Percentiles rank a stretch among this genome's conserved stretches.
Conservation (phyloP, 805 yeast genomes). For the Ogataea neopini region DNA sequence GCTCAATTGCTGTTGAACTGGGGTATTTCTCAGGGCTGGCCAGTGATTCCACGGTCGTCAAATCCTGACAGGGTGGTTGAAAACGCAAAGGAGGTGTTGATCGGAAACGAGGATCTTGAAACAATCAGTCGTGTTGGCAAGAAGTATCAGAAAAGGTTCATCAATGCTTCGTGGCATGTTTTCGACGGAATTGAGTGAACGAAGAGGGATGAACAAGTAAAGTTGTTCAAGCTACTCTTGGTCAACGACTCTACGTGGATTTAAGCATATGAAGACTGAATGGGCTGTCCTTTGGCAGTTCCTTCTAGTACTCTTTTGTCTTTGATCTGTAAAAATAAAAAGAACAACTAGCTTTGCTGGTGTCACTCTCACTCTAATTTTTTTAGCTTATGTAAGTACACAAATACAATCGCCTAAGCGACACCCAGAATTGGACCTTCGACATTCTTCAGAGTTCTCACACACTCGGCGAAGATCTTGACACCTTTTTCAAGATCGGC, state of each 20-base stretch:
- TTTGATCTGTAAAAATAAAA: too few species aligned
- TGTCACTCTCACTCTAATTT: too few species aligned
- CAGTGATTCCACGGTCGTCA: slow-evolving; percentile 41
- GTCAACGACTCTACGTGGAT: too few species aligned
- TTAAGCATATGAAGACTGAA: too few species aligned
- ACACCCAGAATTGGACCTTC: slow-evolving; percentile 16
- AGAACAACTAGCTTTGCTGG: too few species aligned
- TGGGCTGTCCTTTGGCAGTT: too few species aligned
- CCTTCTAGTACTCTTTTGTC: too few species aligned
- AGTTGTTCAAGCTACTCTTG: too few species aligned
- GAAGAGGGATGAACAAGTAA: too few species aligned
- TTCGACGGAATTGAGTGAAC: neutral
- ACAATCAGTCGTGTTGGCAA: slow-evolving; percentile 17
- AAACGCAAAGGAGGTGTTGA: slow-evolving; percentile 36
- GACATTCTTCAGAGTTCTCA: slow-evolving; percentile 11
- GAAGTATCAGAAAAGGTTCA: slow-evolving; percentile 8
- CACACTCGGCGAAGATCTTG: slow-evolving; percentile 26
- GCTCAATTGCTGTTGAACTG: slow-evolving; percentile 54
- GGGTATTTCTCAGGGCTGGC: slow-evolving; percentile 34
- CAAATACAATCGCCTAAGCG: neutral
- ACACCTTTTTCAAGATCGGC: slow-evolving; percentile 25
- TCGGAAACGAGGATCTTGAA: slow-evolving; percentile 37
- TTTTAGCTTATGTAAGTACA: neutral
- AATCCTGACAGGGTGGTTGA: slow-evolving; percentile 40
- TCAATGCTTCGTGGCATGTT: slow-evolving; percentile 18